Percentiles rank a stretch among this genome's conserved stretches.
Evolutionary conservation across 257 asterid species (phyloP).

Genomic region (Penstemon barbatus): DNA sequence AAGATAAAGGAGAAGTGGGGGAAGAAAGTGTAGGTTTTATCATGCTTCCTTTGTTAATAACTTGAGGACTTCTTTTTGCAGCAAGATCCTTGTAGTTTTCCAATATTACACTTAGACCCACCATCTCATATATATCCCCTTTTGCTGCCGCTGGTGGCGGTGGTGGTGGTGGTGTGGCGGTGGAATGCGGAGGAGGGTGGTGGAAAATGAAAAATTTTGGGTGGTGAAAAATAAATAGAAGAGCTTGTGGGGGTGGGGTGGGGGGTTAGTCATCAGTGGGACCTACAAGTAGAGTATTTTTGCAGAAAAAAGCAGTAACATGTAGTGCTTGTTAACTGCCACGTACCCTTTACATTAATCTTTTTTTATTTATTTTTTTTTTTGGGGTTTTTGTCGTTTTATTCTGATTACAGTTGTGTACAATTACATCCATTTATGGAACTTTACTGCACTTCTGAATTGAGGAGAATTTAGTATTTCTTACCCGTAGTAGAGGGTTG

Average conservation of each 20-base stretch:
- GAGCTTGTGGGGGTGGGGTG: conserved; percentile 1
- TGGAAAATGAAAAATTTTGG: background rate
- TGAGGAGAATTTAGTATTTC: conserved; percentile 19
- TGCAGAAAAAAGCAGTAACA: conserved; percentile 35
- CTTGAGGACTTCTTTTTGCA: conserved; percentile 40
- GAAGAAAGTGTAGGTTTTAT: conserved; percentile 46
- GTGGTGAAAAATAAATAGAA: conserved; percentile 25
- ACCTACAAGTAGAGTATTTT: conserved; percentile 11
- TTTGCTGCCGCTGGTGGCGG: conserved; percentile 8
- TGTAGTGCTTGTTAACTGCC: conserved; percentile 60
- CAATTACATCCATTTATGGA: conserved; percentile 26
- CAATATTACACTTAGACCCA: conserved; percentile 83
- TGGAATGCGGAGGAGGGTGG: conserved; percentile 7
- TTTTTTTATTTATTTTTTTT: background rate
- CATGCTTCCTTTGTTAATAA: conserved; percentile 68
- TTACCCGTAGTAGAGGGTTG: background rate
- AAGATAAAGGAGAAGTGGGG: conserved; percentile 30
- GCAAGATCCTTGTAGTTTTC: conserved; percentile 44
- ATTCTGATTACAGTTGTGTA: conserved; percentile 9
- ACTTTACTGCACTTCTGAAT: conserved; percentile 33
- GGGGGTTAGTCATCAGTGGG: conserved; percentile 9
- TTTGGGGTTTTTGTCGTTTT: conserved; percentile 38
- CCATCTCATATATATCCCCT: conserved; percentile 60
- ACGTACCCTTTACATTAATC: conserved; percentile 49
- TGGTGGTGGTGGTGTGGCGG: conserved; percentile 24